Evolutionary conservation across 2,329 filamentous ascomycete species (phyloP).

Genomic region (Ceratocystis albifundus): DNA sequence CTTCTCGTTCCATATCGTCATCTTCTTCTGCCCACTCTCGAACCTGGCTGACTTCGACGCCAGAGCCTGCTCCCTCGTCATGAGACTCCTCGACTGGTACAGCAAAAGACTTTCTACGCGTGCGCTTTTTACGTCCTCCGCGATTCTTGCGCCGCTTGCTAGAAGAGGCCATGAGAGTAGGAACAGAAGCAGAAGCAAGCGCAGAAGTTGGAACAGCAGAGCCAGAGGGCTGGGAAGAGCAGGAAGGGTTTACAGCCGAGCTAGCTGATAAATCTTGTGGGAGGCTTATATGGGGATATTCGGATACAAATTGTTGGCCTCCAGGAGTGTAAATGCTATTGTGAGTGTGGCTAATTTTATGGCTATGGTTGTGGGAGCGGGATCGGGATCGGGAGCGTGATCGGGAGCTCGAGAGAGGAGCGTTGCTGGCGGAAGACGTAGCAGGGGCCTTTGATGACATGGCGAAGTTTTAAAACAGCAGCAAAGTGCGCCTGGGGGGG

Average conservation of each 20-base stretch:
- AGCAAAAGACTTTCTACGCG: slow-evolving; percentile 71
- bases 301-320: background rate
- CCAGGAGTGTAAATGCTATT: background rate
- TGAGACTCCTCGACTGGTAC: slow-evolving; percentile 44
- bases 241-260: background rate
- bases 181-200: slow-evolving; percentile 15
- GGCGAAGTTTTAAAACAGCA: slow-evolving; percentile 4
- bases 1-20: slow-evolving; percentile 19
- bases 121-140: slow-evolving; percentile 64
- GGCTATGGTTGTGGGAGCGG: background rate
- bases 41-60: slow-evolving; percentile 13
- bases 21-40: slow-evolving; percentile 19
- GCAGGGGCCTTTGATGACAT: slow-evolving; percentile 6
- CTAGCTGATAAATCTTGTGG: background rate
- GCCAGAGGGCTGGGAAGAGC: background rate
- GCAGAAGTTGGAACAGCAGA: background rate
- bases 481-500: background rate
- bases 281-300: background rate
- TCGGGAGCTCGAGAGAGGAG: slow-evolving; percentile 4
- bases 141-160: slow-evolving; percentile 57
- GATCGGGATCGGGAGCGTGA: background rate
- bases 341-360: background rate
- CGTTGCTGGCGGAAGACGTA: background rate
- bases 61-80: slow-evolving; percentile 30
- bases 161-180: slow-evolving; percentile 24